phyloP scores from a whole-genome alignment of 129 eudicot species.

The Chrysanthemum makinoi region DNA sequence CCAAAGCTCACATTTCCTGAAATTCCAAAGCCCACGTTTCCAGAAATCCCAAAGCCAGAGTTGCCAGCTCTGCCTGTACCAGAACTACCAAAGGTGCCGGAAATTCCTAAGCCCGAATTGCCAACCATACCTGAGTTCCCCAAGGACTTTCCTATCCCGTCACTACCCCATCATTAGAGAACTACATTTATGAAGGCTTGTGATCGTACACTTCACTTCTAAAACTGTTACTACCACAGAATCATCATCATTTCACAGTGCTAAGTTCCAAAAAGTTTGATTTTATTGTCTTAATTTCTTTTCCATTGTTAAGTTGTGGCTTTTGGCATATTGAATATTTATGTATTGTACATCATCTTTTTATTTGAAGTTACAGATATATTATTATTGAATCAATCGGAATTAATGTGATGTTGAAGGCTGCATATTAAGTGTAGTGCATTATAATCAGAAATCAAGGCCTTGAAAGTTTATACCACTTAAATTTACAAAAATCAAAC shows the following conservation, averaged over 20 bases:
- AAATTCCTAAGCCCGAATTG: background rate
- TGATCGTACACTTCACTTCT: background rate
- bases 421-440: background rate
- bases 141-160: constrained; percentile 32
- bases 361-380: background rate
- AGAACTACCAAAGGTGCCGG: constrained; percentile 3
- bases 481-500: background rate
- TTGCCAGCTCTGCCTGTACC: background rate
- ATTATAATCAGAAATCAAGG: constrained; percentile 18
- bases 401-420: background rate
- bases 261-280: background rate
- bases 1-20: constrained; percentile 5
- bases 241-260: background rate
- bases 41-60: constrained; percentile 12
- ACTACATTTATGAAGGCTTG: background rate
- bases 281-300: background rate
- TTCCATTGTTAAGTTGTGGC: background rate
- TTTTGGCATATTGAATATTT: background rate
- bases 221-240: background rate
- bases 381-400: background rate
- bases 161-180: constrained; percentile 27
- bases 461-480: background rate
- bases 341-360: background rate
- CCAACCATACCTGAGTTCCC: constrained; percentile 29
- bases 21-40: constrained; percentile 8